Evolutionary conservation across 805 yeast species (phyloP), one percentile per base, ranked within the genome.

Genomic region (Starmerella khaoyaiensis): DNA sequence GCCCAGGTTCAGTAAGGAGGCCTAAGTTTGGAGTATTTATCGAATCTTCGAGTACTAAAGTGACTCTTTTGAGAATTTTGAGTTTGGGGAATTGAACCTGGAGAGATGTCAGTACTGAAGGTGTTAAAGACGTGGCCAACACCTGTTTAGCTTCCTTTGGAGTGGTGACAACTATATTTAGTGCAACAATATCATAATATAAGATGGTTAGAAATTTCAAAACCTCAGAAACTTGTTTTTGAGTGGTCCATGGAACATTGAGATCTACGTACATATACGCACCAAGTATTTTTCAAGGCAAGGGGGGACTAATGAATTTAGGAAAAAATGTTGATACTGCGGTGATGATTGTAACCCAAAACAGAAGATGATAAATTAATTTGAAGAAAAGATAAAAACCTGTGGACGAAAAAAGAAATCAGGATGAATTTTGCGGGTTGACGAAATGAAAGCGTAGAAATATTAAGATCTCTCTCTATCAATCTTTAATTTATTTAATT

Each of bases 181-280:
- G 58, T 2, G 87, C 96, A 3, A 81, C 65, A 47, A 76, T 79
- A 1, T 79, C 71, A 53, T 83, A 83, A 9, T 87, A 90, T 10
- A 62, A 49, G 20, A 45, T 50, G 24, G 40, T 42, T 7, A 51
- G 51, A 24, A 55, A 32, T 11, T 45, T 48, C 20, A 59, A 51
- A 3, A 49, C 45, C 22, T 41, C 37, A 22, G 26, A 31, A 3
- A 53, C 42, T 9, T 44, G 40, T 24, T 33, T 29, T 29, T 22
- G 36, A 8, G 48, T 46, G n/a, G 61, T 57, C 65, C 65, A 61
- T 17, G 49, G 51, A 9, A 61, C 56, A 41, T 58, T 58, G 31
- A 61, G 51, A 40, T 61, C 65, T 35, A 46, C 50, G 31, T 51
- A 52, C 62, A 57, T 57, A 16, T 10, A 16, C 26, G 11, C 12